Percentiles rank a stretch among this genome's conserved stretches.
Conservation (phyloP, 345 rosid genomes). For the Eucalyptus rudis region DNA sequence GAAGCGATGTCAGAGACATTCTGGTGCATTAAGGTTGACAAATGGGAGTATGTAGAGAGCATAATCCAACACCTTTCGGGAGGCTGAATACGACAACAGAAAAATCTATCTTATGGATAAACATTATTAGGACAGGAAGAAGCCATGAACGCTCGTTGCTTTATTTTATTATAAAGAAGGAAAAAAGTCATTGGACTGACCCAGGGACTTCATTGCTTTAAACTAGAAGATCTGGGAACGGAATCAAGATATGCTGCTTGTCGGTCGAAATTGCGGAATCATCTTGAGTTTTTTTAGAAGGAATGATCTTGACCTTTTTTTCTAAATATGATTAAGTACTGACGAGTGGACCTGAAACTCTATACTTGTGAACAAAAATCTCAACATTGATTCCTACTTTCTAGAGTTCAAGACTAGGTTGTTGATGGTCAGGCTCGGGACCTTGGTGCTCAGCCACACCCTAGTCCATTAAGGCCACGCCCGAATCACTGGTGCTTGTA, state of each 20-base stretch:
- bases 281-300: not conserved
- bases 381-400: not conserved
- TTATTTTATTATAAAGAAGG: not conserved
- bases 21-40: not conserved
- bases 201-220: not conserved
- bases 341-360: not conserved
- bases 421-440: not conserved
- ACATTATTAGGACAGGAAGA: not conserved
- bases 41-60: not conserved
- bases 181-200: not conserved
- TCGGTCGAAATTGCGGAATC: not conserved
- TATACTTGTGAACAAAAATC: not conserved
- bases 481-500: accelerated
- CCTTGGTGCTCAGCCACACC: too few species aligned
- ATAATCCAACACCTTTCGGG: not conserved
- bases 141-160: not conserved
- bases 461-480: not conserved
- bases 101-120: not conserved
- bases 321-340: too few species aligned
- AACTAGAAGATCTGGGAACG: not conserved
- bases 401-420: not conserved
- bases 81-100: not conserved
- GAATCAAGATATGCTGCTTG: not conserved
- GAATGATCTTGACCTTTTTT: not conserved
- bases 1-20: not conserved